A percentile compares a stretch with the other conserved stretches of the same genome.
Evolutionary conservation across 805 yeast genomes (phyloP).

Genomic region (Clavispora phyllophila): DNA sequence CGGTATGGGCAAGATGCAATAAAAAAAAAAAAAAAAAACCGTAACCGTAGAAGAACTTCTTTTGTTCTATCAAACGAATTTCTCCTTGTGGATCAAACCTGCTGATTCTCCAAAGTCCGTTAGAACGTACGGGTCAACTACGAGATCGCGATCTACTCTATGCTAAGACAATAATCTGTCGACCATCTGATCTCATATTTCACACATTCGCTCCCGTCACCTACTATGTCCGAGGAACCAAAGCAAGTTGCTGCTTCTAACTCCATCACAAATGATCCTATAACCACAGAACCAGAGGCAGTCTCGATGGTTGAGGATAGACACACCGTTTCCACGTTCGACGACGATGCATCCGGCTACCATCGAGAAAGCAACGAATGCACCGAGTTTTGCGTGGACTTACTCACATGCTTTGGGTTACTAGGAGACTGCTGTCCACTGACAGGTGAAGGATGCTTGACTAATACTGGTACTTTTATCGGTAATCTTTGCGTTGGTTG

Average conservation of each 20-base stretch:
- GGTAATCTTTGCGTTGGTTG: slow-evolving; percentile 32
- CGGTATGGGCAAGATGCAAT: not conserved
- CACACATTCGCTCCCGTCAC: not conserved
- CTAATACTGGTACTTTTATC: slow-evolving; percentile 30
- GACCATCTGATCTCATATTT: too few relatives aligned
- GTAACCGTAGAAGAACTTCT: not conserved
- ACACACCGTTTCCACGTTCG: slow-evolving; percentile 6
- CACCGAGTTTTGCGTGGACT: slow-evolving; percentile 37
- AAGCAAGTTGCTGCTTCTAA: not conserved
- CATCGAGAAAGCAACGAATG: slow-evolving; percentile 36
- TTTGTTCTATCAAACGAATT: not conserved
- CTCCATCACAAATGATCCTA: slow-evolving; percentile 1
- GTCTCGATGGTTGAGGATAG: slow-evolving; percentile 9
- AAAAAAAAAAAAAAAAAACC: not conserved
- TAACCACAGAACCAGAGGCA: slow-evolving; percentile 12
- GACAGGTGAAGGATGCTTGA: slow-evolving; percentile 36
- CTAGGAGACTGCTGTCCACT: slow-evolving; percentile 39
- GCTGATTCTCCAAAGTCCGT: too few relatives aligned
- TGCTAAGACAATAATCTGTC: not conserved
- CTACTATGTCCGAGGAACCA: not conserved
- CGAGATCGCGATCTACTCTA: not conserved
- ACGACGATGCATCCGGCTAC: slow-evolving; percentile 28
- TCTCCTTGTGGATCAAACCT: not conserved
- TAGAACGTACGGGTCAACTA: too few relatives aligned
- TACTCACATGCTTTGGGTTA: slow-evolving; percentile 35